These are phyloP conservation scores for Rhizopogon rudus DNA, from an alignment of 768 basidiomycete species.

Conservation along the genomic window DNA sequence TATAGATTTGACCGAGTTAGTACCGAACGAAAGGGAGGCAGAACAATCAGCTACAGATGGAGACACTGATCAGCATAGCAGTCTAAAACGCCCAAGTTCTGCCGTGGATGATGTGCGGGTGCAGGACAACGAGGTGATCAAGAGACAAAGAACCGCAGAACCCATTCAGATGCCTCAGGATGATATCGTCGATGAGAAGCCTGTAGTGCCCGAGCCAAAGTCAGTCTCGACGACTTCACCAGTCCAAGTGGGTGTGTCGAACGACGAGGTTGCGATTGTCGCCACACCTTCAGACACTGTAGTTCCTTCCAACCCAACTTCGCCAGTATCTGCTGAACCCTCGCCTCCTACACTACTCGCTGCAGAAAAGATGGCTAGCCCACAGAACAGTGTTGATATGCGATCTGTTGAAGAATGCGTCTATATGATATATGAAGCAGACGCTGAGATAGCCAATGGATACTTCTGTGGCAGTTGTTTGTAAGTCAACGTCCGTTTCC, in stretches of 20 bases:
- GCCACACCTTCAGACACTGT: background rate
- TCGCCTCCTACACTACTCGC: background rate
- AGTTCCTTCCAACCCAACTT: background rate
- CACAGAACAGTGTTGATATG: slow-evolving; percentile 9
- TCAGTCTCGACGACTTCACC: background rate
- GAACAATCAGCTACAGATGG: background rate
- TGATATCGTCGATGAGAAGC: too few species aligned
- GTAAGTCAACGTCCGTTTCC: slow-evolving; percentile 30
- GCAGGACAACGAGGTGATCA: background rate
- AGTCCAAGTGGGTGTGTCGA: background rate
- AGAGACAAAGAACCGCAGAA: background rate
- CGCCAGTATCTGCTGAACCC: background rate
- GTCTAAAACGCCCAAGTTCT: slow-evolving; percentile 5
- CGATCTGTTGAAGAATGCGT: slow-evolving; percentile 44
- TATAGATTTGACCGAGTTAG: background rate
- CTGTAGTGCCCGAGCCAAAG: background rate
- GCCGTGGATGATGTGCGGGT: background rate
- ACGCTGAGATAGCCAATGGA: slow-evolving; percentile 24
- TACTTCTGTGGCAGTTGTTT: slow-evolving; percentile 46
- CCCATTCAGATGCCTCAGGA: background rate
- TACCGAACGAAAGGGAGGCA: background rate
- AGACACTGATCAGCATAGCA: background rate
- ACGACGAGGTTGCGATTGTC: background rate
- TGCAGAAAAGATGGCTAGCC: background rate
- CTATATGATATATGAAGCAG: slow-evolving; percentile 26